Evolutionary conservation across 2,329 filamentous ascomycete species (phyloP), one percentile per base, ranked within the genome.

Genomic region (Clonostachys byssicola): DNA sequence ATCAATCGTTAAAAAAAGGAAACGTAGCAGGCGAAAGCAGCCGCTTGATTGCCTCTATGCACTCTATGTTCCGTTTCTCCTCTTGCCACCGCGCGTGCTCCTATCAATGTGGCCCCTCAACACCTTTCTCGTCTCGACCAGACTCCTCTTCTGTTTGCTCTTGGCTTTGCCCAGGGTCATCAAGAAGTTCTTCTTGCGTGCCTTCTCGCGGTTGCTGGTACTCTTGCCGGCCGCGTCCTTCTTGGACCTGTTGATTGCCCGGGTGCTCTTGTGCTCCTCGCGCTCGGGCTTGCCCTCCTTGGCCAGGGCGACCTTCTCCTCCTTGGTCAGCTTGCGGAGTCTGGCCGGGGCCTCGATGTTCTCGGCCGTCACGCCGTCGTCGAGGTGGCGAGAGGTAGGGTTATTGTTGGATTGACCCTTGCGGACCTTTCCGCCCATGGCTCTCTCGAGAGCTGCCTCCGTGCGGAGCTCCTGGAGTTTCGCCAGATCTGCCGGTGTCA

Each of bases 151-250:
- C 61, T 94, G 87, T 78, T 97, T 99, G 56, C 80, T 81, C 77
- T 94, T 95, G 12, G 94, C 94, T 76, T 99, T 97, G 49, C 92
- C 89, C 50, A 99, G 71, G 38, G 92, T 97, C 94, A 99, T 99
- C 59, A 99, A 65, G 71, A 99, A 95, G 68, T 99, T 99, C 88
- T 99, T 99, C 79, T 89, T 90, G 56, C 92, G 78, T 40, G 88
- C 83, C 81, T 99, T 99, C 75, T 99, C 94, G 73, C 88, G 89
- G 71, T 99, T 99, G 55, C 92, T 97, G 36, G 90, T 92, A 64
- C 89, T 95, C 83, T 97, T 97, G 60, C 94, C 94, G 70, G 91
- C 82, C 3, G 83, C 78, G 59, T 86, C 83, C 80, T 95, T 95
- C 77, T 92, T 89, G 64, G 89, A 83, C 76, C 90, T 89, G 59